phyloP scores from a whole-genome alignment of 2,329 filamentous ascomycete species.

The Aspergillus ruber region DNA sequence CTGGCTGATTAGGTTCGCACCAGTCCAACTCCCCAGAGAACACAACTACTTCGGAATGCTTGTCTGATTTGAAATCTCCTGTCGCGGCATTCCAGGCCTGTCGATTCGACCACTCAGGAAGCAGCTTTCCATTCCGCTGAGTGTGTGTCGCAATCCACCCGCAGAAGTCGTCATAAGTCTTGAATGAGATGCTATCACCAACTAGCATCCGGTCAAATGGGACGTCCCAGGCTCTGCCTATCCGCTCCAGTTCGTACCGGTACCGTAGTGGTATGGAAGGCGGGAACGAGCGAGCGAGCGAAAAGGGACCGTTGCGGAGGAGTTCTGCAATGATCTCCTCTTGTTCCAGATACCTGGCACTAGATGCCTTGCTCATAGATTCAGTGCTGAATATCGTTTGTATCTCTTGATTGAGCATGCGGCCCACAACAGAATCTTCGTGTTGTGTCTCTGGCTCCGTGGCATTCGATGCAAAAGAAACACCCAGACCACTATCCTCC shows the following conservation, averaged over 20 bases:
- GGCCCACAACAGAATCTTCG: conserved; percentile 20
- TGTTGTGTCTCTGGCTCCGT: conserved; percentile 23
- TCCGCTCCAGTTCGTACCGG: conserved; percentile 34
- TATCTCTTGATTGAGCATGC: conserved; percentile 15
- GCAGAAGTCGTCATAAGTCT: conserved; percentile 27
- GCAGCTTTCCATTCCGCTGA: conserved; percentile 14
- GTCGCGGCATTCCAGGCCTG: conserved; percentile 31
- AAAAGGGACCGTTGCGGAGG: conserved; percentile 31
- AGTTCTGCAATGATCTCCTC: conserved; percentile 24
- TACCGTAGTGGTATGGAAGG: conserved; percentile 25
- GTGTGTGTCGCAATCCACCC: conserved; percentile 22
- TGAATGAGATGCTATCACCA: conserved; percentile 17
- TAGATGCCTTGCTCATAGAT: neutral
- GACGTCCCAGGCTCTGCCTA: conserved; percentile 24
- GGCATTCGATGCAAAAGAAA: conserved; percentile 20
- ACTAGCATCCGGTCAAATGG: conserved; percentile 22
- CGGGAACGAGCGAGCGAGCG: conserved; percentile 18
- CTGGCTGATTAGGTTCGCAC: conserved; percentile 23
- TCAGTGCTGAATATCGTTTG: conserved; percentile 6
- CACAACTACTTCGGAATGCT: conserved; percentile 32
- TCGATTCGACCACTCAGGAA: conserved; percentile 26
- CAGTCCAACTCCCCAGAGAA: conserved; percentile 37
- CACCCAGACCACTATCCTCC: conserved; percentile 3
- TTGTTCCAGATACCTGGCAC: conserved; percentile 8
- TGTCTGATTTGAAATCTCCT: conserved; percentile 25